Evolutionary conservation across 345 rosid species (phyloP).

Genomic region (Excoecaria cochinchinensis): DNA sequence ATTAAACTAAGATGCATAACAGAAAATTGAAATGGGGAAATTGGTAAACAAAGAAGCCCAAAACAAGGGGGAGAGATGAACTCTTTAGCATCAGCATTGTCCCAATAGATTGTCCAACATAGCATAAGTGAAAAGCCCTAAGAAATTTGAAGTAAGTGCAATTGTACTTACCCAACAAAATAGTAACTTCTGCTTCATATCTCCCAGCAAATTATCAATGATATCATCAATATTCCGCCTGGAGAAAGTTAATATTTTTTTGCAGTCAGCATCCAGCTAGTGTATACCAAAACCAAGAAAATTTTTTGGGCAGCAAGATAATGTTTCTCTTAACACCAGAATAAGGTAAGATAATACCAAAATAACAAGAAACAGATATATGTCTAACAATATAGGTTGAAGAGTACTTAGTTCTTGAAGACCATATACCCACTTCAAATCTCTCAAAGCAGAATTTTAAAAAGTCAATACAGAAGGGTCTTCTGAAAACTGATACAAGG

Average conservation of each 20-base stretch:
- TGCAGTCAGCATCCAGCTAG: constrained; percentile 5
- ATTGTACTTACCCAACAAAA: constrained; percentile 76
- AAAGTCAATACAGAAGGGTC: constrained; percentile 67
- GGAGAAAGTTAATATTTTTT: constrained; percentile 15
- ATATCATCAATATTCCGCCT: constrained; percentile 61
- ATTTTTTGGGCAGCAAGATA: not conserved
- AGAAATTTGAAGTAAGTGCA: not conserved
- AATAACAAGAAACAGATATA: not conserved
- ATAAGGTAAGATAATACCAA: not conserved
- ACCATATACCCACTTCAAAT: constrained; percentile 84
- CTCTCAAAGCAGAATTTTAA: constrained; percentile 75
- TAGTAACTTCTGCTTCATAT: constrained; percentile 65
- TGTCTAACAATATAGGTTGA: constrained; percentile 5
- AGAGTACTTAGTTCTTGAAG: constrained; percentile 67
- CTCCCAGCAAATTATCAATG: constrained; percentile 64
- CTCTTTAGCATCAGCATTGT: not conserved
- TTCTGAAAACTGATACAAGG: constrained; percentile 55
- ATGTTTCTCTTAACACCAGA: not conserved
- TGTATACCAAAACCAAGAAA: not conserved
- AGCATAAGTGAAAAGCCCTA: not conserved
- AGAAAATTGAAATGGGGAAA: not conserved
- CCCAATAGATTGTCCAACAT: not conserved
- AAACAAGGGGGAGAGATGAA: not conserved
- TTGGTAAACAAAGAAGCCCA: not conserved
- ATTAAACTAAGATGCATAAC: not conserved